Conservation (phyloP, 208 protist species). For the Crithidia fasciculata region DNA sequence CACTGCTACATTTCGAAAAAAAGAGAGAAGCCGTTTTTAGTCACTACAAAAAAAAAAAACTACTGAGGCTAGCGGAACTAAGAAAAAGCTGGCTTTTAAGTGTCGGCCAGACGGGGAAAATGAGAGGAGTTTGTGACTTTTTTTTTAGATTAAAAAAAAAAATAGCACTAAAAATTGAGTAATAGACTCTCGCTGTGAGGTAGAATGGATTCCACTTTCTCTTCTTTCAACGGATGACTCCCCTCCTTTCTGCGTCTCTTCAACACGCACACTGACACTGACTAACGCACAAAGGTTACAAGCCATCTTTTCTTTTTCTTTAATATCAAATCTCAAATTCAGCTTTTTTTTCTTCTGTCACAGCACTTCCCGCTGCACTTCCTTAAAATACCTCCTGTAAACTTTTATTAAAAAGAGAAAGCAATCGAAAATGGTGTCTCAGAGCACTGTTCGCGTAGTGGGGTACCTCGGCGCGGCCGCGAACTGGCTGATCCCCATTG, state of each 20-base stretch:
- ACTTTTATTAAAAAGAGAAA: background rate
- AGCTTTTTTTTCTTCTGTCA: background rate
- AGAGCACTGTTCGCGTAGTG: conserved; percentile 67
- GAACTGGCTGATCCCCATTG: conserved; percentile 92
- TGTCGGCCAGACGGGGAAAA: no score
- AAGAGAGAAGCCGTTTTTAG: no score
- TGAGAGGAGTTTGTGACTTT: no score
- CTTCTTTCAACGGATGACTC: background rate
- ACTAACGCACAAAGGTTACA: background rate
- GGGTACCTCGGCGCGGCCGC: conserved; percentile 85
- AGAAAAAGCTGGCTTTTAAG: no score
- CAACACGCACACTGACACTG: background rate
- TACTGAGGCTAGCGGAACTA: no score
- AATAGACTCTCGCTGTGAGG: no score
- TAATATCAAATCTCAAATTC: background rate
- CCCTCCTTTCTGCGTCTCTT: background rate
- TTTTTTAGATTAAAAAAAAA: no score
- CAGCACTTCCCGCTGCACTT: background rate
- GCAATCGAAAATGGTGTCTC: conserved; percentile 68
- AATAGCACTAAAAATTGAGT: background rate
- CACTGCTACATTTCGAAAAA: no score
- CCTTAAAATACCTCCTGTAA: background rate
- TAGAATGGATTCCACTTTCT: background rate
- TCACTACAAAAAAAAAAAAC: no score
- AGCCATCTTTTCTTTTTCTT: conserved; percentile 9